A percentile compares a stretch with the other conserved stretches of the same genome.
Evolutionary conservation across 106 monocot species (phyloP).

Genomic region (Iris macrosiphon): DNA sequence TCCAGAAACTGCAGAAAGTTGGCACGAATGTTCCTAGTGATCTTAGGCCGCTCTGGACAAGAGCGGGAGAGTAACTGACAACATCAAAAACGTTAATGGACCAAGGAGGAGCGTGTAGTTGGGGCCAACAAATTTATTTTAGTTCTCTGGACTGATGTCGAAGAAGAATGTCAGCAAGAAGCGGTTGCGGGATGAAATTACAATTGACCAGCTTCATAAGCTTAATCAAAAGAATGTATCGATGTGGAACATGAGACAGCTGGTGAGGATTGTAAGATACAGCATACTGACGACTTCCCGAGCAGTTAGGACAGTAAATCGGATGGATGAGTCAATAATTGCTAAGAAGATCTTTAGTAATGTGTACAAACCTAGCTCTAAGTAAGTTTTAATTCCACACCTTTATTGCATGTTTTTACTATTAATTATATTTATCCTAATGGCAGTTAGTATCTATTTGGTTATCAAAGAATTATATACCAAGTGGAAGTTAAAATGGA

Average conservation of each 20-base stretch:
- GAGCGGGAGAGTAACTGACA: constrained; percentile 7
- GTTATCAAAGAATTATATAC: no score
- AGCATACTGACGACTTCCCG: constrained; percentile 55
- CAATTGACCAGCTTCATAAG: constrained; percentile 60
- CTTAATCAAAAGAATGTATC: constrained; percentile 80
- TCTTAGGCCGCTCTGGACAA: constrained; percentile 32
- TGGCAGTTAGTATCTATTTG: no score
- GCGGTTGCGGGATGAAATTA: constrained; percentile 49
- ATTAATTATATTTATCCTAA: no score
- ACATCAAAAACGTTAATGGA: background rate
- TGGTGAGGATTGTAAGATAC: constrained; percentile 66
- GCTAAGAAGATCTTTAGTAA: constrained; percentile 81
- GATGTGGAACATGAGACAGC: constrained; percentile 85
- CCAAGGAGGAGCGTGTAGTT: constrained; percentile 19
- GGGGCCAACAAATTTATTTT: constrained; percentile 22
- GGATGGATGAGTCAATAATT: constrained; percentile 63
- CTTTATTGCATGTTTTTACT: background rate
- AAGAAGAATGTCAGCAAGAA: constrained; percentile 15
- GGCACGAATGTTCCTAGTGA: constrained; percentile 55
- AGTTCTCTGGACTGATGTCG: constrained; percentile 12
- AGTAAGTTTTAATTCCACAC: constrained; percentile 34
- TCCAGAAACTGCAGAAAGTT: constrained; percentile 65
- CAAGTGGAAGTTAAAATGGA: no score
- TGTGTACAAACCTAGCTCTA: constrained; percentile 47
- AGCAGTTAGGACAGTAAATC: no score